Base-by-base conservation (phyloP, 108 stramenopile species). In the Licmophora abbreviata region DNA sequence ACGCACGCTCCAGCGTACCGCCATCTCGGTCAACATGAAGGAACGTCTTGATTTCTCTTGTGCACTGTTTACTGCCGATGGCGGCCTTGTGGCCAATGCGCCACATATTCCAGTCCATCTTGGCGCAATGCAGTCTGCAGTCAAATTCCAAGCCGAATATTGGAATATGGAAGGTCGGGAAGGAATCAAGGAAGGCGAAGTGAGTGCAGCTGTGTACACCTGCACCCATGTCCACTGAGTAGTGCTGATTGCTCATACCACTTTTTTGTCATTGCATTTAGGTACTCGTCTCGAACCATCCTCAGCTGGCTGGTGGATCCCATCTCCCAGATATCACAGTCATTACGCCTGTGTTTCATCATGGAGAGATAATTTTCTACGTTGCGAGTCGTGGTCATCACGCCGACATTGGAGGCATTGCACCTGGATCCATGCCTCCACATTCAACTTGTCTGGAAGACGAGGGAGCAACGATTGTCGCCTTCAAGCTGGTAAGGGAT, bases 101-200 rank as follows among this genome's bases (percentile, higher is more conserved):
- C 98, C 98, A 2, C 98, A 99, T 53, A 92, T 99, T 38, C 98
- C 98, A 7, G 96, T 99, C 10, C 98, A 99, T 64, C 73, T 99
- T 17, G 98, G 98, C 22, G 95, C 96, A 17, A 99, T 99, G 95
- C 81, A 88, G 67, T 73, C 76, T 31, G 96, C 96, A 14, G 95
- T 99, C 10, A 54, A 68, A 59, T 95, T 76, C 47, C 98, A 99
- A 59, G 82, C 94, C 15, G 67, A 88, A 38, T 85, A 95, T 61
- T 99, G 95, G 95, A 81, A 67, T 45, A 37, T 63, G 14, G 68
- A 68, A 50, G 87, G 81, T 18, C 65, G 80, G 4, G 85, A 84
- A 14, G 89, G 93, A 12, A 82, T 99, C 21, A 57, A 85, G 48
- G 85, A 89, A 58, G 96, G 96, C 0, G 98, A 99, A 43, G 98